Evolutionary conservation across 805 yeast genomes (phyloP).

Genomic region (Limtongozyma cylindracea): DNA sequence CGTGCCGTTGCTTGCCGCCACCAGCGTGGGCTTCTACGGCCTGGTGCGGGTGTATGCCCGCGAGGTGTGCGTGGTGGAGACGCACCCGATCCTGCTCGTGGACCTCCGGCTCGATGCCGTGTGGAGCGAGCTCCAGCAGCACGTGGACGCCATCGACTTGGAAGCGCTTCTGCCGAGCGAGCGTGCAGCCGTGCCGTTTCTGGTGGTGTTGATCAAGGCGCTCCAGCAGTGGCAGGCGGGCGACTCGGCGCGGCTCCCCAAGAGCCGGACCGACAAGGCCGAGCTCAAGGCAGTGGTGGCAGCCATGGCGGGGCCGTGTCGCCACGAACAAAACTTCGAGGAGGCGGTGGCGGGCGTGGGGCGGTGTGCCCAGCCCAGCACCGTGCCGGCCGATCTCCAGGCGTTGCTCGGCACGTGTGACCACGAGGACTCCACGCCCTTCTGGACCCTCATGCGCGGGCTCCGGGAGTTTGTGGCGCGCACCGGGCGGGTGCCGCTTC

Average conservation of each 20-base stretch:
- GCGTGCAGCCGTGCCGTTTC: conserved; percentile 42
- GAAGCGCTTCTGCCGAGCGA: conserved; percentile 15
- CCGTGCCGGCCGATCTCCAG: conserved; percentile 7
- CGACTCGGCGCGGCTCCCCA: too few relatives aligned
- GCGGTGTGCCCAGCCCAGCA: conserved; percentile 12
- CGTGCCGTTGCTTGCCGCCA: conserved; percentile 28
- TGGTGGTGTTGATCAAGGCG: conserved; percentile 32
- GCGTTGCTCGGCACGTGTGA: too few relatives aligned
- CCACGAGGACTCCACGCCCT: conserved; percentile 7
- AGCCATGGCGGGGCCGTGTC: conserved; percentile 16
- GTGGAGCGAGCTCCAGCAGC: conserved; percentile 40
- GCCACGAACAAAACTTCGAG: conserved; percentile 20
- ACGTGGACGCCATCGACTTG: conserved; percentile 24
- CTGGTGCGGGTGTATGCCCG: conserved; percentile 20
- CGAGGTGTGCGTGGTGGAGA: conserved; percentile 46
- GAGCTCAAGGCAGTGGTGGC: conserved; percentile 9
- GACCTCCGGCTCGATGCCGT: conserved; percentile 47
- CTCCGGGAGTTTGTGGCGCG: conserved; percentile 18
- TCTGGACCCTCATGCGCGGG: conserved; percentile 41
- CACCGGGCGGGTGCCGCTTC: conserved; percentile 29
- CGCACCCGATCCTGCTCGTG: conserved; percentile 28
- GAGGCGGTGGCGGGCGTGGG: conserved; percentile 12
- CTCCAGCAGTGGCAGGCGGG: conserved; percentile 16
- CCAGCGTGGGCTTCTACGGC: conserved; percentile 43
- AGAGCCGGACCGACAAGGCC: too few relatives aligned